Base-by-base conservation (phyloP, 257 asterid genomes). In the Fraxinus americana region DNA sequence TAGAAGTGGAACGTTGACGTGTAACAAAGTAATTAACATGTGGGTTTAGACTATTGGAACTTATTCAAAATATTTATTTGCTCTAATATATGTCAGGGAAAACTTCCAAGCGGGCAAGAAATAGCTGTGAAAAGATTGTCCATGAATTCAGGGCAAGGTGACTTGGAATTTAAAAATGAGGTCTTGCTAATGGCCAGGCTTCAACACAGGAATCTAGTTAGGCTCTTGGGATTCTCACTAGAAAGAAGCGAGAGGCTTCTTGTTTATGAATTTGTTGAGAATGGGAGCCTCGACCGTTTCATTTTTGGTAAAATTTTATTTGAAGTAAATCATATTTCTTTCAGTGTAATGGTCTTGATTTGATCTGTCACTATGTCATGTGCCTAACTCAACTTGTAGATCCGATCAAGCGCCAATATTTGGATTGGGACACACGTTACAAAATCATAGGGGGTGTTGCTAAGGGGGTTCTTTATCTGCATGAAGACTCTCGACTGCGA, bases 361-460 rank as follows among this genome's bases (percentile, higher is more conserved):
- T 65, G 27, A 41, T 19, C 21, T 19, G 17, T 54, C 34, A 10
- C 38, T 5, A 50, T 34, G n/a, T 36, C 5, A 3, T 61, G 0
- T 57, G 11, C 52, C 5, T 7, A 2, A 39, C 21, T 63, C 6
- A 4, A 66, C 1, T 14, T 70, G 21, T 19, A 80, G 83, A 78
- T 34, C 80, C 70, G 0, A 32, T 3, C 2, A 82, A 75, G 35
- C 61, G 67, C 1, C 13, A 65, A 2, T 10, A 75, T 1, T 43
- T 90, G 67, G 86, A 84, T 54, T 89, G 90, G 92, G 80, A 81
- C 0, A 76, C 21, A 19, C 87, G 92, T 12, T 81, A 78, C 86
- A 86, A 71, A 63, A 89, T 91, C 78, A 89, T 91, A 4, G 70
- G 1, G 1, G 89, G 89, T 0, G 73, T 86, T 29, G 88, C 89